Base-by-base conservation (phyloP, 1,139 yeast species). In the Eremothecium cymbalariae region DNA sequence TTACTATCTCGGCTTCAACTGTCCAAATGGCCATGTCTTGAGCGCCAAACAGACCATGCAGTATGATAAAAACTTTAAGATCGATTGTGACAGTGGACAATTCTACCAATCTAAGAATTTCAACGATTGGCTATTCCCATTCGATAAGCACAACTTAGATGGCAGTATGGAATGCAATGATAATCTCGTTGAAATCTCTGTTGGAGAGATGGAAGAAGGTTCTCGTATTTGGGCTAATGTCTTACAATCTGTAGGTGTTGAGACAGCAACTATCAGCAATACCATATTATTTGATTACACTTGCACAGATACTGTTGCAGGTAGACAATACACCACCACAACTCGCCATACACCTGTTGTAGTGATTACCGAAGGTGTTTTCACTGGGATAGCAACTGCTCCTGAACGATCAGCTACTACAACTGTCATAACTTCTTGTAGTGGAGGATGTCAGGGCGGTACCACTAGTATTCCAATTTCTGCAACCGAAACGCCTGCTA, bases 51-150 rank as follows among this genome's bases (percentile, higher is more conserved):
- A 53, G 29, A 37, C 42, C 3, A 43, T 59, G 12, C 35, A 42
- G 9, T 59, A 45, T 31, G 54, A 52, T 32, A 40, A 36, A 8
- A 51, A 50, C 11, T 38, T 41, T 19, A 39, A 42, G 18, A 37
- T 57, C 17, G 52, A 53, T 32, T 59, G 64, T 41, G 40, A 47
- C n/a, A 33, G 45, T 4, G 40, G 50, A 11, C 54, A 57, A 39
- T 48, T 50, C 6, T 44, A 40, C 29, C 28, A 48, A 6, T 43
- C 62, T 8, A 47, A 48, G 21, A 41, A 47, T 13, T 51, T 50
- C 35, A 60, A 60, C 32, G 59, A 55, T 27, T 60, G 59, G 55
- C 42, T 45, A 31, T 47, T 54, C 9, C 61, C 63, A 13, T 33
- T 37, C 8, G 38, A 42, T 3, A 40, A 42, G 30, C 41, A 42